These are phyloP conservation scores for Xylaria curta DNA, from an alignment of 495 filamentous ascomycete genomes.

Conservation along the genomic window DNA sequence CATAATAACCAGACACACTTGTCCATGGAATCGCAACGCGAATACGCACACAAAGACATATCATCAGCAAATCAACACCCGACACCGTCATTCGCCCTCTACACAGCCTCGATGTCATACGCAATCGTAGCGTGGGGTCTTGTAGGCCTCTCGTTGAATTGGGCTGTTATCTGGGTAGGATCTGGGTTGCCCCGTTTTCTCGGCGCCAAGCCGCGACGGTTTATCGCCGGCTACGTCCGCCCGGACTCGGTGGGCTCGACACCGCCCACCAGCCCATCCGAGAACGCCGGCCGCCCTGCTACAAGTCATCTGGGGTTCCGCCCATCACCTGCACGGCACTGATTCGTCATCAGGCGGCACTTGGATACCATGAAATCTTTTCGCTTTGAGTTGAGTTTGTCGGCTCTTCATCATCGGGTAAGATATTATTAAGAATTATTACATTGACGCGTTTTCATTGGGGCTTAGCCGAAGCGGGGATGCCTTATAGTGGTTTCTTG, in stretches of 20 bases:
- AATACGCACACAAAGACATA: not conserved
- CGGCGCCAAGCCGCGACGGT: conserved; percentile 19
- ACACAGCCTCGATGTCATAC: conserved; percentile 20
- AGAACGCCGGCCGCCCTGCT: conserved; percentile 1
- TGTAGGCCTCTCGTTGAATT: not conserved
- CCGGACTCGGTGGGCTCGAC: not conserved
- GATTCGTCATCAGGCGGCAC: not conserved
- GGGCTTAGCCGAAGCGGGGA: conserved; percentile 14
- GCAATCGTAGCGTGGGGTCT: conserved; percentile 4
- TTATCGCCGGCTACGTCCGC: conserved; percentile 16
- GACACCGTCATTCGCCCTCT: not conserved
- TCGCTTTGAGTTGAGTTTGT: not conserved
- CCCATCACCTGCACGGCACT: not conserved
- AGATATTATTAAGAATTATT: not conserved
- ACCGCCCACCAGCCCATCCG: not conserved
- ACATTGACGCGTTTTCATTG: conserved; percentile 10
- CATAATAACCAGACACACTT: not conserved
- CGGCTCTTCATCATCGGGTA: not conserved
- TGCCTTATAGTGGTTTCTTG: not conserved
- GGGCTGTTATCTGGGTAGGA: not conserved
- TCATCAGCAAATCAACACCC: not conserved
- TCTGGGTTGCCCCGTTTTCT: not conserved
- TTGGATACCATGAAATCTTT: not conserved
- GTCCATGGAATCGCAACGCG: not conserved
- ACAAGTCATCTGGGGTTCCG: not conserved